Evolutionary conservation across 2,329 filamentous ascomycete species (phyloP).

Genomic region (Shiraia bambusicola): DNA sequence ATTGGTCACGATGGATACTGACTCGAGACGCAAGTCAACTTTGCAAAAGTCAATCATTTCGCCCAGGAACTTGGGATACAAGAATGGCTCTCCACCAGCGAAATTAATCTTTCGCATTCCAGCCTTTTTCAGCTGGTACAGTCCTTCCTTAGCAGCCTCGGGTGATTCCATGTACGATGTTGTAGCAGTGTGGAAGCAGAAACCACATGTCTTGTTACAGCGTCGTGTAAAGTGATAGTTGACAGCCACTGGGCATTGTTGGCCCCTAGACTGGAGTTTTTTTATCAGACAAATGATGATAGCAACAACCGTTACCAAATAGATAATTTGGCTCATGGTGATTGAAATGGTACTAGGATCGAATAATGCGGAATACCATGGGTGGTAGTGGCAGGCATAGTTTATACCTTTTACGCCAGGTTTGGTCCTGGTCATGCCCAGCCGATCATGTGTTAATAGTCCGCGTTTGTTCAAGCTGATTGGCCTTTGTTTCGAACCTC

Average conservation of each 20-base stretch:
- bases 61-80: slow-evolving; percentile 50
- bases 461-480: too few species aligned
- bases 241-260: slow-evolving; percentile 44
- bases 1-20: slow-evolving; percentile 57
- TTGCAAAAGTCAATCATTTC: slow-evolving; percentile 53
- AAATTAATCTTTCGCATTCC: slow-evolving; percentile 61
- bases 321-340: too few species aligned
- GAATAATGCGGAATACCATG: too few species aligned
- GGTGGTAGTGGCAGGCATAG: too few species aligned
- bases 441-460: too few species aligned
- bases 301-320: too few species aligned
- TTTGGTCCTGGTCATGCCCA: too few species aligned
- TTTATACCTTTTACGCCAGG: too few species aligned
- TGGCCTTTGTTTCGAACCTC: too few species aligned
- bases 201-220: slow-evolving; percentile 54
- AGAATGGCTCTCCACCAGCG: slow-evolving; percentile 58
- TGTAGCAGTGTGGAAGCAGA: slow-evolving; percentile 60
- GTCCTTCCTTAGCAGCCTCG: slow-evolving; percentile 48
- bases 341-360: too few species aligned
- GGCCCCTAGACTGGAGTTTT: background rate
- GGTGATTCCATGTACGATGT: slow-evolving; percentile 48
- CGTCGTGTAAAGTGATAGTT: slow-evolving; percentile 53
- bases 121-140: slow-evolving; percentile 50
- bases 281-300: background rate
- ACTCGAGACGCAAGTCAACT: slow-evolving; percentile 51